Evolutionary conservation across 2,329 filamentous ascomycete species (phyloP).

Genomic region (Diaporthe destruens): DNA sequence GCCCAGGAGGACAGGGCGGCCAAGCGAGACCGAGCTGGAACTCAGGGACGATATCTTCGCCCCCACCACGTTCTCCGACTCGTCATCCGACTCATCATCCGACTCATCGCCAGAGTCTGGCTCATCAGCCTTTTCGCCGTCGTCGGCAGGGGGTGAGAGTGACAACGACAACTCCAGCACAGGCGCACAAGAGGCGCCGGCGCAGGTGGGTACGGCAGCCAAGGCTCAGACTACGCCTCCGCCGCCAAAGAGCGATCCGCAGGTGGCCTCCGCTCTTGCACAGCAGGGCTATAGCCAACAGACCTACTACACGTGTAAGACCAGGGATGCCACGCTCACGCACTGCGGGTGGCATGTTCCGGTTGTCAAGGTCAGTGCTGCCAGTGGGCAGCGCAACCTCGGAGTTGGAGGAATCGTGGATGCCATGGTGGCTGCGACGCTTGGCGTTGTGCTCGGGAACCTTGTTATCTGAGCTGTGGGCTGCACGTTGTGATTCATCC

Average conservation of each 20-base stretch:
- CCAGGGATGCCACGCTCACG: conserved; percentile 47
- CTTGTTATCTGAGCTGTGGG: neutral
- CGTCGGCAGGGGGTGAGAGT: neutral
- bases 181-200: neutral
- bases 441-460: conserved; percentile 6
- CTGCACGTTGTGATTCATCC: neutral
- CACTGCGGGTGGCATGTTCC: conserved; percentile 57
- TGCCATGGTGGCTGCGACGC: neutral
- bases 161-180: neutral
- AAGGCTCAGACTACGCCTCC: conserved; percentile 41
- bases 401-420: conserved; percentile 1
- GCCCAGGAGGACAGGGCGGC: conserved; percentile 15
- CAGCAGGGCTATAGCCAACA: conserved; percentile 50
- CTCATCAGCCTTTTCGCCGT: neutral
- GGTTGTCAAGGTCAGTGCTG: conserved; percentile 46
- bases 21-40: conserved; percentile 26
- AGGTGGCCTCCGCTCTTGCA: conserved; percentile 44
- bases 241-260: conserved; percentile 42
- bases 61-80: conserved; percentile 1
- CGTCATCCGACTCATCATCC: neutral
- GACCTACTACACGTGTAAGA: conserved; percentile 56
- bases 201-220: conserved; percentile 2
- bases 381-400: conserved; percentile 19
- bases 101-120: conserved; percentile 3
- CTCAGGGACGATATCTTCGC: conserved; percentile 36